A percentile compares a stretch with the other conserved stretches of the same genome.
Evolutionary conservation across 352 stramenopile species (phyloP).

Genomic region (Globisporangium cylindrosporum): DNA sequence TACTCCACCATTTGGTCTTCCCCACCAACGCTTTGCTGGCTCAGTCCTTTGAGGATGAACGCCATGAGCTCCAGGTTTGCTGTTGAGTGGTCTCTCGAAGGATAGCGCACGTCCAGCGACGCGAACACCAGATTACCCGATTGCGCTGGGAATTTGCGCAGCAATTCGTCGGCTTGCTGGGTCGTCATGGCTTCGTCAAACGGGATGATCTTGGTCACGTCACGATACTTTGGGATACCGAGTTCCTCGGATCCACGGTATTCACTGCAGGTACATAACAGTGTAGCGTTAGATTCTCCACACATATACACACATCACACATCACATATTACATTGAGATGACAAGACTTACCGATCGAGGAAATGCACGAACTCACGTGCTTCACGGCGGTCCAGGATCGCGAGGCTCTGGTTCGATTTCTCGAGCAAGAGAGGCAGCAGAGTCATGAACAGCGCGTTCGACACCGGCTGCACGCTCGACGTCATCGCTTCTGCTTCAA

Average conservation of each 20-base stretch:
- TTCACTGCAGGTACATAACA: slow-evolving; percentile 27
- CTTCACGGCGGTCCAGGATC: slow-evolving; percentile 48
- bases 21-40: neutral
- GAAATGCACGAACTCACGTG: slow-evolving; percentile 42
- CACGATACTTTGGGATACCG: slow-evolving; percentile 36
- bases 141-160: slow-evolving; percentile 36
- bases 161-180: slow-evolving; percentile 28
- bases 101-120: slow-evolving; percentile 44
- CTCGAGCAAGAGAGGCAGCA: slow-evolving; percentile 52
- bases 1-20: slow-evolving; percentile 43
- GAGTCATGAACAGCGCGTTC: slow-evolving; percentile 39
- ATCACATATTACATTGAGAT: slow-evolving; percentile 1
- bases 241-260: slow-evolving; percentile 42
- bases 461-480: neutral
- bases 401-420: slow-evolving; percentile 57
- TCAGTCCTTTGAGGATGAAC: slow-evolving; percentile 25
- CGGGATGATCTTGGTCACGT: slow-evolving; percentile 41
- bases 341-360: slow-evolving; percentile 28
- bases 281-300: neutral
- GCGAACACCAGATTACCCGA: slow-evolving; percentile 44
- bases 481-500: neutral
- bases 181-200: slow-evolving; percentile 25
- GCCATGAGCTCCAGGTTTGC: slow-evolving; percentile 31
- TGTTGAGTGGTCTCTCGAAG: neutral
- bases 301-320: neutral